Evolutionary conservation across 768 basidiomycete genomes (phyloP), one percentile per base, ranked within the genome.

Genomic region (Psilocybe tampanensis): DNA sequence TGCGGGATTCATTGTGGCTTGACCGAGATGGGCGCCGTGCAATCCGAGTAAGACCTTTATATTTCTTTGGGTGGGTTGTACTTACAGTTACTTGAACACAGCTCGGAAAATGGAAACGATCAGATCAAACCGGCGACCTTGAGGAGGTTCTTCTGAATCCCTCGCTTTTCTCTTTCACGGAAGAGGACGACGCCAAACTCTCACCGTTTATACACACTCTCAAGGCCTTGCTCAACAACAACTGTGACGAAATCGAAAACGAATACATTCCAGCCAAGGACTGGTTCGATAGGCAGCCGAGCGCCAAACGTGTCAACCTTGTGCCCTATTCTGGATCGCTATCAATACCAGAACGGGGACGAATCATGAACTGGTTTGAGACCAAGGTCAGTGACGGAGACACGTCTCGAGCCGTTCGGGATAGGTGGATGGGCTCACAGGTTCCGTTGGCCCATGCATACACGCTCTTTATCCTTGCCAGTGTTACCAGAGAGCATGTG

Each of bases 61-160:
- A 8, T 23, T 9, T 22, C 18, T 34, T 24, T 39, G 34, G 7
- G 52, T 8, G 23, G 44, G 21, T 44, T 11, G 8, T 26, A 36
- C 44, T 24, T 12, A 29, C 29, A 29, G 9, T 5, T 17, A 4
- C n/a, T n/a, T n/a, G n/a, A n/a, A n/a, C 9, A 13, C 45, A 70
- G 68, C 64, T 71, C 15, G 66, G 68, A 23, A 65, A 62, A 48
- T 72, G 69, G 69, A 44, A 41, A 33, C 69, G 67, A 26, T 55
- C 68, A 9, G 52, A 51, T 11, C 53, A 69, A 1, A 44, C 62
- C 13, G 29, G 36, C 19, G 64, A 54, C 12, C 5, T 50, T 0
- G 64, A 69, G 42, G 66, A 69, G 9, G 66, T 68, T 18, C 65
- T 68, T 5, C 8, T 58, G 0, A 56, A 70, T 44, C 70, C 68